phyloP scores from a whole-genome alignment of 129 eudicot species.

The Dittrichia graveolens region DNA sequence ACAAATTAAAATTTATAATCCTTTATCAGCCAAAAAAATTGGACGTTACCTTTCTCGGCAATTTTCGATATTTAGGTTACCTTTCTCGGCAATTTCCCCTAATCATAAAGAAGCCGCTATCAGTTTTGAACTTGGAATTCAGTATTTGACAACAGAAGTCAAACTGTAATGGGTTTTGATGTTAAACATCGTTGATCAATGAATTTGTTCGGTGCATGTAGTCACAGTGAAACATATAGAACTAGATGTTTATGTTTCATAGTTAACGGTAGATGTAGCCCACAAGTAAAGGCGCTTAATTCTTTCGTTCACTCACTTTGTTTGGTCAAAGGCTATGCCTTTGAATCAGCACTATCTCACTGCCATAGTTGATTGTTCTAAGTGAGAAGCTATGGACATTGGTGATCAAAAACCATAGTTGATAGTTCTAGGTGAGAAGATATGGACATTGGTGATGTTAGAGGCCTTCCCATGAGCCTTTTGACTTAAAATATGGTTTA shows the following conservation, averaged over 20 bases:
- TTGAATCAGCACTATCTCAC: no score
- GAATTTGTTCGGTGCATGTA: not conserved
- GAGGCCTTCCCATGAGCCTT: no score
- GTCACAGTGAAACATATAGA: not conserved
- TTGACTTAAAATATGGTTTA: not conserved
- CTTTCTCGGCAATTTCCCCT: no score
- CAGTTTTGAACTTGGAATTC: not conserved
- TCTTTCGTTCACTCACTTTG: not conserved
- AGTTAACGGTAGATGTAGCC: not conserved
- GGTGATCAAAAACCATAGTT: no score
- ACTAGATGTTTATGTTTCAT: not conserved
- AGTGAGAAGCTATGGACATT: no score
- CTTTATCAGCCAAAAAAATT: no score
- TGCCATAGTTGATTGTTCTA: no score
- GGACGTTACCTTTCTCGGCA: no score
- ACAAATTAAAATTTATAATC: no score
- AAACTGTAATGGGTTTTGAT: not conserved
- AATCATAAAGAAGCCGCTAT: conserved; percentile 8
- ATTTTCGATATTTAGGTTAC: no score
- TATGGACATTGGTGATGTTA: no score
- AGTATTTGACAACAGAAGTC: conserved; percentile 11
- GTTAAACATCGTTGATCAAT: not conserved
- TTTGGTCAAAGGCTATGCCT: conserved; percentile 1
- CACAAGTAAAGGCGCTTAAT: not conserved
- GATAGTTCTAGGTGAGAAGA: no score